Base-by-base conservation (phyloP, 1,139 yeast species). In the Blastobotrys illinoisensis region DNA sequence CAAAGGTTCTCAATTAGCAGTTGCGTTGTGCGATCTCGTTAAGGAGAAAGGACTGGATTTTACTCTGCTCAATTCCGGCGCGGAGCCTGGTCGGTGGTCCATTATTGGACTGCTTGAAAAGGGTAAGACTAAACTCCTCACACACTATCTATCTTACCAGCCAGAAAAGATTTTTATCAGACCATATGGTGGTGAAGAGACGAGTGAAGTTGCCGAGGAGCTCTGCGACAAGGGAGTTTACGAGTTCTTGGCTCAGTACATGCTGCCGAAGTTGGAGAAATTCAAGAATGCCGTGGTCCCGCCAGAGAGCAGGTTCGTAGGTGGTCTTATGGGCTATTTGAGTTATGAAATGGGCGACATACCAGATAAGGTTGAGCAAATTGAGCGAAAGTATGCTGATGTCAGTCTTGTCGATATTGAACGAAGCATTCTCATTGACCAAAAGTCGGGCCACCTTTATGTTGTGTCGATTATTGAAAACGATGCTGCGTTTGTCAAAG, bases 1-100 rank as follows among this genome's bases (percentile, higher is more conserved):
- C 40, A 51, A 40, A 19, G 46, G 51, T 21, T 44, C 56, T 23
- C 52, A 57, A 32, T 23, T 60, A 9, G 55, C 65, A 13, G 57
- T 81, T 5, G 78, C 77, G 47, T 65, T 85, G 2, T 83, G 90
- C 66, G 86, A 85, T 48, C 19, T 40, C 11, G 60, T 76, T 18
- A 51, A 53, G 6, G 56, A 61, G 11, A 44, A 23, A 14, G 54
- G 54, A 0, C 63, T 66, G 13, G 80, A 83, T 48, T 82, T 85
- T 59, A 66, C 83, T 7, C 70, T 88, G 11, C 74, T 88, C 45
- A 86, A 88, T 63, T 86, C 95, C 1, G 93, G 95, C 0, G 78
- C 90, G 0, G 65, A 72, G 11, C 96, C 96, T 0, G 97, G 98
- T 0, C 78, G 83, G 57, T 89, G 95, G 93, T 83, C 96, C 0